Evolutionary conservation across 305 asterid genomes (phyloP).

Genomic region (Fraxinus sp.): DNA sequence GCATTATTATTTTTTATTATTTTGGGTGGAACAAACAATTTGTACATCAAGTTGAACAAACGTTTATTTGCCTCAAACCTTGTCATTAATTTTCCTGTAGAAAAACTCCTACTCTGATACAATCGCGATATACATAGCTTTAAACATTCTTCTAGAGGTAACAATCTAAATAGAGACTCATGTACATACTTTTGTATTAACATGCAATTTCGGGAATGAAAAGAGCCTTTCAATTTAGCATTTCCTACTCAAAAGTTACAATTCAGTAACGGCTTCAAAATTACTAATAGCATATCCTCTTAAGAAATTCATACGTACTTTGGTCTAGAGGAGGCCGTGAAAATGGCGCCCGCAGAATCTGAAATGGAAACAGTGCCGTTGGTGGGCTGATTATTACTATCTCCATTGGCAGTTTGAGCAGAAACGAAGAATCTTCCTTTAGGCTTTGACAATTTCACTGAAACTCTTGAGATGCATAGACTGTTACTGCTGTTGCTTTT

Average conservation of each 20-base stretch:
- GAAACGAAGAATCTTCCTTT: conserved; percentile 31
- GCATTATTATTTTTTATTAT: too few species aligned
- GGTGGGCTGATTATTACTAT: conserved; percentile 29
- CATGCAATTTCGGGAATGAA: background rate
- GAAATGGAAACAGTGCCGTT: conserved; percentile 32
- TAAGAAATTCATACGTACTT: conserved; percentile 27
- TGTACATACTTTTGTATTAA: background rate
- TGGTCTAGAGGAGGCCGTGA: conserved; percentile 34
- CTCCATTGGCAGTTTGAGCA: conserved; percentile 48
- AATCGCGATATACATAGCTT: background rate
- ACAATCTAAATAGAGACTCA: background rate
- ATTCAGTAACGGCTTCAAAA: background rate
- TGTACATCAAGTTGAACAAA: background rate
- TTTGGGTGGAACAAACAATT: background rate
- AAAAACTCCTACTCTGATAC: background rate
- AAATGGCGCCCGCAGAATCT: conserved; percentile 35
- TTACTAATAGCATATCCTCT: background rate
- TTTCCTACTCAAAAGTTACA: background rate
- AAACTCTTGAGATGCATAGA: conserved; percentile 13
- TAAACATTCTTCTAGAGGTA: background rate
- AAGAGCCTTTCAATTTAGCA: background rate
- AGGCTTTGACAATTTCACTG: conserved; percentile 26
- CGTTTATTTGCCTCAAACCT: background rate
- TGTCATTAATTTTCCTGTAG: background rate
- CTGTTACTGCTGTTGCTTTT: conserved; percentile 4